Conservation (phyloP, 2,329 filamentous ascomycete genomes). For the Peltaster fructicola region DNA sequence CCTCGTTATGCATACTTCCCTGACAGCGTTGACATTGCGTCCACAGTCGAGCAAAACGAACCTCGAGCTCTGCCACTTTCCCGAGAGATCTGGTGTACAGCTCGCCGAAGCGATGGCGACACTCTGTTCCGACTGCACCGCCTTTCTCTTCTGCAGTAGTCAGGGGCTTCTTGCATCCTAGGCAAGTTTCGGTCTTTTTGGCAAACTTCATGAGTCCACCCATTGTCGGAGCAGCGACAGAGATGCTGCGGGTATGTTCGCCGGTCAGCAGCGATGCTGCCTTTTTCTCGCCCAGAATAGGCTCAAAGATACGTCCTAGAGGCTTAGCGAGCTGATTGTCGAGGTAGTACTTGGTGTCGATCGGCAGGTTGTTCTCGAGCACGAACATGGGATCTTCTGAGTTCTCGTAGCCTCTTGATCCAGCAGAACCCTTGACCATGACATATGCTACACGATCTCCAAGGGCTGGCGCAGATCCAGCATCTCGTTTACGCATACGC, state of each 20-base stretch:
- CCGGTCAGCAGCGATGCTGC: conserved; percentile 72
- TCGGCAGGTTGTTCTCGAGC: conserved; percentile 90
- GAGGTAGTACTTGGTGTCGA: conserved; percentile 96
- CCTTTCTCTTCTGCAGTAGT: conserved; percentile 58
- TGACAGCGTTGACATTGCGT: conserved; percentile 97
- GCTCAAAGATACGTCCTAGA: conserved; percentile 87
- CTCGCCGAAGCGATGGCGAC: conserved; percentile 70
- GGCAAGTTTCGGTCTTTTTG: conserved; percentile 94
- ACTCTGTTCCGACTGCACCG: conserved; percentile 79
- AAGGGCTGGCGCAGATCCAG: conserved; percentile 77
- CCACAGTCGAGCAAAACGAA: conserved; percentile 84
- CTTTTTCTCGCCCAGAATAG: conserved; percentile 86
- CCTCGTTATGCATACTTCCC: conserved; percentile 93
- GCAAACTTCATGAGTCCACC: conserved; percentile 97
- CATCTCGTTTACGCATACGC: conserved; percentile 93
- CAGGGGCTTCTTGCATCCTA: conserved; percentile 97
- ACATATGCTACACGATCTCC: conserved; percentile 97
- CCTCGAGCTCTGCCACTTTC: conserved; percentile 80
- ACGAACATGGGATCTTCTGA: conserved; percentile 96
- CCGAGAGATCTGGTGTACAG: conserved; percentile 81
- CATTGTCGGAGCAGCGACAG: conserved; percentile 75
- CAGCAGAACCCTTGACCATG: conserved; percentile 79
- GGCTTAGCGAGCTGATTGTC: conserved; percentile 97
- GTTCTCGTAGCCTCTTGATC: conserved; percentile 89
- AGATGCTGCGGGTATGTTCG: conserved; percentile 87